Percentiles rank a stretch among this genome's conserved stretches.
These are phyloP conservation scores for Pugionium cornutum DNA, from an alignment of 345 rosid genomes.

Conservation along the genomic window DNA sequence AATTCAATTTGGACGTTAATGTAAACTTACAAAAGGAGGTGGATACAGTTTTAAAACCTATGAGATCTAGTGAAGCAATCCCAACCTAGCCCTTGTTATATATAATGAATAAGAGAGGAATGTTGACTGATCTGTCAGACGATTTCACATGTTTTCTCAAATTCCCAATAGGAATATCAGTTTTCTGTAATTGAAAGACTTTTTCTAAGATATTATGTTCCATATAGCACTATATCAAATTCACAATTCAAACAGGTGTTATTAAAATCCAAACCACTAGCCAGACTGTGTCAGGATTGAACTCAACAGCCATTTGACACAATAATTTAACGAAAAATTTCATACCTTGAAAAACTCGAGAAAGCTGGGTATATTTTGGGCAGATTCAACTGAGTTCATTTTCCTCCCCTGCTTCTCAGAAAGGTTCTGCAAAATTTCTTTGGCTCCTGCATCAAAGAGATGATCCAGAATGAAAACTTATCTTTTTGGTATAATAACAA, in stretches of 20 bases:
- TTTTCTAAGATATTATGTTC: slow-evolving; percentile 4
- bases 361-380: slow-evolving; percentile 77
- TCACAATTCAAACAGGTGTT: not conserved
- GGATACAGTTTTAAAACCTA: not conserved
- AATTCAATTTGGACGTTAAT: slow-evolving; percentile 12
- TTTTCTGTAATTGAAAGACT: no score
- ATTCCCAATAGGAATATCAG: no score
- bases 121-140: slow-evolving; percentile 10
- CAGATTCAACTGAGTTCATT: slow-evolving; percentile 84
- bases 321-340: not conserved
- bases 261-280: slow-evolving; percentile 11
- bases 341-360: slow-evolving; percentile 73
- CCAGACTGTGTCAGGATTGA: slow-evolving; percentile 8
- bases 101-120: not conserved
- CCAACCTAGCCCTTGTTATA: not conserved
- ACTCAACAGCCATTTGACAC: slow-evolving; percentile 8
- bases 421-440: slow-evolving; percentile 71
- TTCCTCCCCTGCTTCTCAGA: slow-evolving; percentile 91
- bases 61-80: not conserved
- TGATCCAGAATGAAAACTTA: slow-evolving; percentile 25
- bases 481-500: slow-evolving; percentile 16
- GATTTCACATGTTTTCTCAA: not conserved
- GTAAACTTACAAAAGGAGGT: slow-evolving; percentile 16
- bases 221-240: not conserved
- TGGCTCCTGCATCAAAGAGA: slow-evolving; percentile 64